These are phyloP conservation scores for Trypanosoma cruzi DNA, from an alignment of 208 protist genomes.

Conservation along the genomic window DNA sequence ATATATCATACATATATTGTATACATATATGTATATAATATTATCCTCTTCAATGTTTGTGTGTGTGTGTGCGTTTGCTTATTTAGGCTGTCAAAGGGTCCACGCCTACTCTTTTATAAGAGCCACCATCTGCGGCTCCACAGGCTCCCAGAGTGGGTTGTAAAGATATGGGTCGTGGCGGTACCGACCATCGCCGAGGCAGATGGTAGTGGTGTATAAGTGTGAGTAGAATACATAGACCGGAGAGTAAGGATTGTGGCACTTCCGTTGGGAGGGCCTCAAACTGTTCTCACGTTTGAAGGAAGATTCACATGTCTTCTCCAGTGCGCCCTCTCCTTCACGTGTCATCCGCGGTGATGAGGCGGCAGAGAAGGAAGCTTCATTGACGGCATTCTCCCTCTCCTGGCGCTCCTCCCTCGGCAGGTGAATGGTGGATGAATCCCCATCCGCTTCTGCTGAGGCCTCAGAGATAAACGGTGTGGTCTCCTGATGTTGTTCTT, in stretches of 20 bases:
- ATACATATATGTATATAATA: too few relatives aligned
- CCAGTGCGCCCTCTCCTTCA: background rate
- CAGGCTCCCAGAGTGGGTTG: conserved; percentile 11
- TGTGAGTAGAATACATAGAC: background rate
- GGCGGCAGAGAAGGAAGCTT: background rate
- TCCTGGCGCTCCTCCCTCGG: background rate
- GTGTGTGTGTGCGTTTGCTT: background rate
- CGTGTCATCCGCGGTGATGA: background rate
- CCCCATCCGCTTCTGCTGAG: background rate
- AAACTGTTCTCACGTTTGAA: background rate
- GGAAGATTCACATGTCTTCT: background rate
- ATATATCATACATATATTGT: too few relatives aligned
- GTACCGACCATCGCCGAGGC: background rate
- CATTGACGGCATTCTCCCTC: background rate
- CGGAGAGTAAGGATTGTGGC: background rate
- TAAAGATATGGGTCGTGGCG: conserved; percentile 29
- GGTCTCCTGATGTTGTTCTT: background rate
- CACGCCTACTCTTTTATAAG: too few relatives aligned
- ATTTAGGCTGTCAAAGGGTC: background rate
- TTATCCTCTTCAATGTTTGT: too few relatives aligned
- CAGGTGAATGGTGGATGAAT: background rate
- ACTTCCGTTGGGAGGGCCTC: background rate
- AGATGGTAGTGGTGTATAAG: background rate
- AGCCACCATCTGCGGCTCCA: background rate
- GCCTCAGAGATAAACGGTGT: background rate